Base-by-base conservation (phyloP, 2,329 filamentous ascomycete genomes). In the Sporothrix euskadiensis region DNA sequence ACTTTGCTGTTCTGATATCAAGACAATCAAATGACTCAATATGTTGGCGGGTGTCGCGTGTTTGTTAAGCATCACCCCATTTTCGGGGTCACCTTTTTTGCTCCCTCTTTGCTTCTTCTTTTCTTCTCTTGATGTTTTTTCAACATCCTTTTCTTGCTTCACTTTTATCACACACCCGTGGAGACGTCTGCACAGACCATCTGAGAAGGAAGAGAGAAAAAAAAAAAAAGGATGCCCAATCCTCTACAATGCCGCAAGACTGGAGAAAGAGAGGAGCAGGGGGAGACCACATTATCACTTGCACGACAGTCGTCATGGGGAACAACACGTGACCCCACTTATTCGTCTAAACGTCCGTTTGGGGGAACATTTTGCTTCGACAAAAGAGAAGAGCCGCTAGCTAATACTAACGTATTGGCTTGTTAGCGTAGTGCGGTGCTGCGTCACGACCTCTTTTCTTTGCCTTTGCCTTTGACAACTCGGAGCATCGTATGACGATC, bases 241-340 rank as follows among this genome's bases (percentile, higher is more conserved):
- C 22, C 12, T 66, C 39, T n/a, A 66, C 39, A 47, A 35, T 41
- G 32, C 61, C 14, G 32, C 22, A 8, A 56, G 52, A 26, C 52
- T 56, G 14, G 61, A 39, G 59, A 63, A n/a, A 22, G 52, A n/a
- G 52, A 26, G 26, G 26, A 26, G 26, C 26, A 26, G 26, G 26
- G 26, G 26, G 26, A 14, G 47, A 49, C 47, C 47, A 19, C 1
- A 22, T 30, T 14, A 19, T 30, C 52, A 61, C 35, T 41, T 19
- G 44, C 44, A 59, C 39, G 44, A 56, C 8, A 44, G 52, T 49
- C 54, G 69, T n/a, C 69, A 47, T 47, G 41, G 54, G 22, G 39
- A 22, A 44, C 22, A 49, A 14, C 69, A 71, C 69, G 69, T 71
- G 69, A 71, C 69, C 7, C 30, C 7, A 32, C 22, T 47, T 61